Evolutionary conservation across 805 yeast genomes (phyloP), one percentile per base, ranked within the genome.

Genomic region (Kuraishia cidri): DNA sequence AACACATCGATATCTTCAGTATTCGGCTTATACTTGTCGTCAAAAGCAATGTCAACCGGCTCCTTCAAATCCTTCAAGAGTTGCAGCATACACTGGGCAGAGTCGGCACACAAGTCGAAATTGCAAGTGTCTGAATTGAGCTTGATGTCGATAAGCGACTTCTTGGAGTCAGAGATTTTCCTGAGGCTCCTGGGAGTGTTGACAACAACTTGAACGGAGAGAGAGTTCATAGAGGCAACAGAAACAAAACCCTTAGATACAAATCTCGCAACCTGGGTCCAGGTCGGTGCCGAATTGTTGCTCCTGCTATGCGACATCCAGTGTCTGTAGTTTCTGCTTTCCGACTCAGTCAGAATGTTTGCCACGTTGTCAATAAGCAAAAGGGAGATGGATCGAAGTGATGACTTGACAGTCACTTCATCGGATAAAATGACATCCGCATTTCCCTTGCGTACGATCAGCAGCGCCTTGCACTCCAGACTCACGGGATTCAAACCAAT

Each of bases 101-200:
- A 85, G 49, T 88, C 97, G 1, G 95, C 90, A 58, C 96, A 87
- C 3, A 79, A 37, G 17, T 75, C 76, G 1, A 79, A 29, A 14
- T 57, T 61, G 11, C 69, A 49, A 12, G 58, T 57, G 35, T 74
- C 82, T 5, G 72, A 40, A 32, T 64, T 64, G 7, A 76, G 46
- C 30, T 67, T 69, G 20, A 77, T 29, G 31, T 66, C 72, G 2
- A 69, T 34, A 1, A 56, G 27, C 0, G 70, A 44, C 35, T 50
- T 41, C 37, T 39, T 28, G n/a, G n/a, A n/a, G n/a, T n/a, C n/a
- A 14, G 45, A 32, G 16, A 26, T 20, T 18, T 29, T 35, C 24
- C 13, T 30, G 31, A 34, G 37, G 18, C 6, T 48, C 9, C 8
- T 14, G 15, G 29, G 34, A 25, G 33, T 30, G 29, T 39, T 39